These are phyloP conservation scores for Penicillium nordicum DNA, from an alignment of 2,329 filamentous ascomycete genomes.

Conservation along the genomic window DNA sequence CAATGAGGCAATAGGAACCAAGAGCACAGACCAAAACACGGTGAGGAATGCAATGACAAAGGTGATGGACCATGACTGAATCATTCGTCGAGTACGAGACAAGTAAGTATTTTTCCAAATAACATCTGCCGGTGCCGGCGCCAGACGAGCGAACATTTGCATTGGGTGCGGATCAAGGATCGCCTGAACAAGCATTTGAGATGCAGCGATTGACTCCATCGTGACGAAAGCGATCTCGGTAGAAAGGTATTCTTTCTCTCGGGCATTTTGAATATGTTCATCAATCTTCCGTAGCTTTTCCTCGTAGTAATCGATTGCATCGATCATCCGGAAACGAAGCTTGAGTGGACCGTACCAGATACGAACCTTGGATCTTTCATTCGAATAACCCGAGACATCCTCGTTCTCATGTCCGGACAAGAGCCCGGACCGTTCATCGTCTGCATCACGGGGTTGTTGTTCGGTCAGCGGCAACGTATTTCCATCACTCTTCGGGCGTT, in stretches of 20 bases:
- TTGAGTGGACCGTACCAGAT: slow-evolving; percentile 77
- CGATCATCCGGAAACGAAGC: slow-evolving; percentile 68
- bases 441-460: slow-evolving; percentile 47
- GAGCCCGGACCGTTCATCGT: slow-evolving; percentile 61
- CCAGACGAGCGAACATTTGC: slow-evolving; percentile 76
- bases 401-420: slow-evolving; percentile 42
- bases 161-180: slow-evolving; percentile 87
- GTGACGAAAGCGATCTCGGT: slow-evolving; percentile 91
- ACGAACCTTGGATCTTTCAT: slow-evolving; percentile 62
- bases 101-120: slow-evolving; percentile 93
- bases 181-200: slow-evolving; percentile 94
- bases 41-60: slow-evolving; percentile 77
- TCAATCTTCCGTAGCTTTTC: slow-evolving; percentile 78
- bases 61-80: slow-evolving; percentile 80
- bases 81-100: slow-evolving; percentile 66
- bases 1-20: slow-evolving; percentile 73
- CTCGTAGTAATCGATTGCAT: slow-evolving; percentile 93
- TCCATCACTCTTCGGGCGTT: slow-evolving; percentile 46
- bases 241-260: slow-evolving; percentile 71
- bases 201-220: slow-evolving; percentile 89
- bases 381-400: slow-evolving; percentile 46
- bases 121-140: slow-evolving; percentile 87
- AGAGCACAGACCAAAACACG: slow-evolving; percentile 80
- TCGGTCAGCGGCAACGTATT: slow-evolving; percentile 49
- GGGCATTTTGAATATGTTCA: slow-evolving; percentile 65